Evolutionary conservation across 2,329 filamentous ascomycete genomes (phyloP), one percentile per base, ranked within the genome.

Genomic region (Neonectria punicea): DNA sequence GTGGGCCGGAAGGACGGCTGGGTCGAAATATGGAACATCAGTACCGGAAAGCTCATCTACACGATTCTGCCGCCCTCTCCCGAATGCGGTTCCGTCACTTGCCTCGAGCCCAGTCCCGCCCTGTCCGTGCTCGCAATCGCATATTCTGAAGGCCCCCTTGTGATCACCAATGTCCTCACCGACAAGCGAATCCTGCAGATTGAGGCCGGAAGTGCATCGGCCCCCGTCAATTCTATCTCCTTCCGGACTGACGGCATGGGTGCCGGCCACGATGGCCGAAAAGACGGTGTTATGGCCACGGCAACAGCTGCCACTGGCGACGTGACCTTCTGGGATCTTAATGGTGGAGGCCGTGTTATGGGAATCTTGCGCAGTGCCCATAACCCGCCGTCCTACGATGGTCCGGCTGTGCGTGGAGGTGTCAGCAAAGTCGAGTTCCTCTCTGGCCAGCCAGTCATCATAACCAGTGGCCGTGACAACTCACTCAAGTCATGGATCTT

Each of bases 1-100:
- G 92, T 93, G 3, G 97, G 93, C 10, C 90, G 93, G 73, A 88
- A 87, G 68, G 94, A 99, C 77, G 96, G 96, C 7, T 92, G 90
- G 78, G 90, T 98, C 9, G 96, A 99, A 76, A 97, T 99, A 55
- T 99, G 96, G 95, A 99, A 99, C 76, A 84, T 99, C 66, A 97
- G 92, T 76, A 97, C 93, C 4, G 94, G 88, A 53, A 97, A 97
- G 78, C 85, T 98, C 58, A 89, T 99, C 30, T 97, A 98, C 79
- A 97, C 94, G 2, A 90, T 99, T 56, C 83, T 96, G 14, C 92
- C 96, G 1, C 90, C 92, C 0, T 87, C 87, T 9, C 84, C 90
- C 2, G 86, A 90, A 57, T 91, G 88, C 71, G 95, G 94, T 51
- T 85, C 92, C 14, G 92, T 98, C n/a, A 97, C 93, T 6, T 93